Evolutionary conservation across 1,139 yeast genomes (phyloP).

Genomic region (Geotrichum phurueaensis): DNA sequence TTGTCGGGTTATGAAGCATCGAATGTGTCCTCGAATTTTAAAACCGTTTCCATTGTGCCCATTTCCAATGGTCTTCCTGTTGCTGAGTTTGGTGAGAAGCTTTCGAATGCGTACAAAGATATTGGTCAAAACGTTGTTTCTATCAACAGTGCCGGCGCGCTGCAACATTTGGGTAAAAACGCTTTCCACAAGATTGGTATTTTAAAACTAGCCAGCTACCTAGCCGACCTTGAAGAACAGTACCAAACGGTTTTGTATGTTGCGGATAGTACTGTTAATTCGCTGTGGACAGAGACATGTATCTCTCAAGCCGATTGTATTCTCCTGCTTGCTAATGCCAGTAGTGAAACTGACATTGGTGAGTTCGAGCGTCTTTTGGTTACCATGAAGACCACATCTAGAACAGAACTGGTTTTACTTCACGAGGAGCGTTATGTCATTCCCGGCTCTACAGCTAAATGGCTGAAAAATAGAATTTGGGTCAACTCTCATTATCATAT

Average conservation of each 20-base stretch:
- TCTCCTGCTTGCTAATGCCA: conserved; percentile 41
- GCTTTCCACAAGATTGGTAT: conserved; percentile 89
- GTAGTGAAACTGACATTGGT: conserved; percentile 64
- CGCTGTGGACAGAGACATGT: conserved; percentile 90
- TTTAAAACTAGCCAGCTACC: conserved; percentile 79
- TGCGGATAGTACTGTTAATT: conserved; percentile 76
- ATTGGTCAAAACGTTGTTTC: conserved; percentile 73
- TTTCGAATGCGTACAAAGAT: conserved; percentile 61
- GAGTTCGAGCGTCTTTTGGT: conserved; percentile 76
- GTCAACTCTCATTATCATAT: conserved; percentile 91
- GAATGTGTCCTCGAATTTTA: conserved; percentile 45
- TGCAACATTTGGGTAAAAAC: conserved; percentile 78
- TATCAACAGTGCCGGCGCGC: conserved; percentile 73
- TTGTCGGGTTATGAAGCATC: conserved; percentile 11
- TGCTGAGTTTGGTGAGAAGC: conserved; percentile 68
- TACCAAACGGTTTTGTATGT: conserved; percentile 82
- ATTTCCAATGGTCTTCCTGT: conserved; percentile 76
- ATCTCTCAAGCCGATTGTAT: conserved; percentile 94
- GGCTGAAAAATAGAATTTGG: conserved; percentile 86
- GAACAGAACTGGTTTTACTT: conserved; percentile 77
- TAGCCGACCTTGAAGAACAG: conserved; percentile 85
- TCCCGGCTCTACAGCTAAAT: conserved; percentile 77
- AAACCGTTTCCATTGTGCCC: conserved; percentile 82
- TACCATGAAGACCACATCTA: conserved; percentile 74
- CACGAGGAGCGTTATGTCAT: conserved; percentile 79